phyloP scores from a whole-genome alignment of 768 basidiomycete genomes.

The Psilocybe azurescens region DNA sequence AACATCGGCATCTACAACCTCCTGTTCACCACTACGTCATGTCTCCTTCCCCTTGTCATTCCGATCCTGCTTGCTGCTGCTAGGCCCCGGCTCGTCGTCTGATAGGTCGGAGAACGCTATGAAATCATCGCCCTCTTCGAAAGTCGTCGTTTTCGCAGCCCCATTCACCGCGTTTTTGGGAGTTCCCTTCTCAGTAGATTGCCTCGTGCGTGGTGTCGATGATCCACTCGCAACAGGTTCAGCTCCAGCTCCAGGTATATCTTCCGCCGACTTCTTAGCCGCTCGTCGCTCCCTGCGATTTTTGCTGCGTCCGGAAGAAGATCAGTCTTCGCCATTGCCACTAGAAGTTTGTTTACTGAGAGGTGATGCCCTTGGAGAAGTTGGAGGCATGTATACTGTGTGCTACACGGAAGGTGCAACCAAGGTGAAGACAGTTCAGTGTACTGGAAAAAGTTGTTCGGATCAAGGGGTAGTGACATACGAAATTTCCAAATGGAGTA shows the following conservation, averaged over 20 bases:
- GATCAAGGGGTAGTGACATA: background rate
- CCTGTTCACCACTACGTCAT: background rate
- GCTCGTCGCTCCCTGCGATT: slow-evolving; percentile 10
- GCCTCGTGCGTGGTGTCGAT: slow-evolving; percentile 14
- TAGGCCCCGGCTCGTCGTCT: slow-evolving; percentile 22
- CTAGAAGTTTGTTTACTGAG: background rate
- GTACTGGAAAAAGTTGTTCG: background rate
- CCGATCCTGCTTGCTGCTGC: slow-evolving; percentile 13
- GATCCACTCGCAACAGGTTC: slow-evolving; percentile 24
- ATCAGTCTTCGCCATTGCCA: background rate
- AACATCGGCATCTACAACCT: background rate
- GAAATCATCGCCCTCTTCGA: slow-evolving; percentile 39
- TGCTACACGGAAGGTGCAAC: background rate
- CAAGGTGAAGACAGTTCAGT: background rate
- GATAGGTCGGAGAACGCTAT: slow-evolving; percentile 25
- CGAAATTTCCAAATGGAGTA: too few species aligned
- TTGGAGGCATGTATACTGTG: background rate
- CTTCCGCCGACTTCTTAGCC: slow-evolving; percentile 9
- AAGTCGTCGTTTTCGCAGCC: slow-evolving; percentile 18
- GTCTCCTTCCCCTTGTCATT: slow-evolving; percentile 25
- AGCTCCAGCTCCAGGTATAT: background rate
- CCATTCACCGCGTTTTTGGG: background rate
- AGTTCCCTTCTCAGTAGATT: background rate
- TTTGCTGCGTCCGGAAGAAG: slow-evolving; percentile 2
- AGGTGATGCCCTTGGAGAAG: background rate